Conservation (phyloP, 139 green algal species). For the Chlorella vulgaris region DNA sequence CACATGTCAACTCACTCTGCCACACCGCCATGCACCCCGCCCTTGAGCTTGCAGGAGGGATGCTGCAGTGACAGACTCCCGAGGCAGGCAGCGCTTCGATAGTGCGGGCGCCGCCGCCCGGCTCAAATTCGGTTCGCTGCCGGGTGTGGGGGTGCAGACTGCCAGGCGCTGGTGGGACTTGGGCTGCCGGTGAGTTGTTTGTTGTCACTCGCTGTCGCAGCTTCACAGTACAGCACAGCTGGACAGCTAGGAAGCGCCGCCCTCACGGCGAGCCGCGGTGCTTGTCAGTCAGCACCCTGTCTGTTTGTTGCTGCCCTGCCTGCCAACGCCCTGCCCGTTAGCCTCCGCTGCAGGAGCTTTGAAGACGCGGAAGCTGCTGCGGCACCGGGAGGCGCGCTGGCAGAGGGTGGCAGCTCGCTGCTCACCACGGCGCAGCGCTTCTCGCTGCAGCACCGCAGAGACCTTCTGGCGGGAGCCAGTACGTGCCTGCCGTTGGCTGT, state of each 20-base stretch:
- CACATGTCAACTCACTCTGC: too few species aligned
- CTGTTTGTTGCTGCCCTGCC: too few species aligned
- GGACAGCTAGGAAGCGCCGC: too few species aligned
- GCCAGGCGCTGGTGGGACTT: conserved; percentile 43
- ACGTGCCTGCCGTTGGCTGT: background rate
- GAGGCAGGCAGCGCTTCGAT: conserved; percentile 4
- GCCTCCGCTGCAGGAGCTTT: conserved; percentile 27
- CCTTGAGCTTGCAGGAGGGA: conserved; percentile 34
- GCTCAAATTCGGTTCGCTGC: conserved; percentile 39
- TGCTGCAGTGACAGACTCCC: conserved; percentile 25
- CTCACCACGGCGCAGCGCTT: conserved; percentile 7
- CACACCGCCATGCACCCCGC: too few species aligned
- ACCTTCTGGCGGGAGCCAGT: conserved; percentile 11
- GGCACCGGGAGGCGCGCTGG: background rate
- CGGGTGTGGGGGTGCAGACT: conserved; percentile 28
- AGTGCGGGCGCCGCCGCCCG: conserved; percentile 27
- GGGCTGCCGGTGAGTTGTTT: conserved; percentile 30
- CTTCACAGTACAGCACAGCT: too few species aligned
- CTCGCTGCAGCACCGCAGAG: conserved; percentile 8
- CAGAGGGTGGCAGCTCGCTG: background rate
- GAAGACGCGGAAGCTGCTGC: conserved; percentile 4
- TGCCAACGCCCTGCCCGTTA: too few species aligned
- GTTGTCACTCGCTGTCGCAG: too few species aligned
- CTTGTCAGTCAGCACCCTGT: background rate
- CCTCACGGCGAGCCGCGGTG: background rate